These are phyloP conservation scores for Boletellus emodensis DNA, from an alignment of 768 basidiomycete species.

Conservation along the genomic window DNA sequence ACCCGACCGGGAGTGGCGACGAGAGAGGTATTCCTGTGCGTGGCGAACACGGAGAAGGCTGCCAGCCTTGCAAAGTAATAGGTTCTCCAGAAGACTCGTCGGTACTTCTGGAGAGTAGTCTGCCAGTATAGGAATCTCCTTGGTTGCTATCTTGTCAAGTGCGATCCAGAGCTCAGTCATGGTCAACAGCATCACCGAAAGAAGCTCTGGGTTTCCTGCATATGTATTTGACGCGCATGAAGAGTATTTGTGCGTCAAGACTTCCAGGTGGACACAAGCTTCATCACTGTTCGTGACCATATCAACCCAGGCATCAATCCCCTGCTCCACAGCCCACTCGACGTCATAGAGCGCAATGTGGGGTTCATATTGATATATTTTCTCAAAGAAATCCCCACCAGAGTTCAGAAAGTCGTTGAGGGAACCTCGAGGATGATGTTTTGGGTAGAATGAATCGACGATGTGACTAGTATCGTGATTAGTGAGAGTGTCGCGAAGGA, in stretches of 20 bases:
- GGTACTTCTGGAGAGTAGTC: constrained; percentile 47
- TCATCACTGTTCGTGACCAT: constrained; percentile 13
- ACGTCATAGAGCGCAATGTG: constrained; percentile 34
- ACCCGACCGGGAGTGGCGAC: constrained; percentile 19
- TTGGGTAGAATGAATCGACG: not conserved
- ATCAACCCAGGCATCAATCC: constrained; percentile 33
- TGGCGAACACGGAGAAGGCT: constrained; percentile 28
- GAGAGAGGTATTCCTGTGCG: constrained; percentile 28
- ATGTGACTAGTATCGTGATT: constrained; percentile 5
- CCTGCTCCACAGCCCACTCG: constrained; percentile 30
- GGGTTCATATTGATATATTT: constrained; percentile 4
- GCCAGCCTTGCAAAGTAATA: constrained; percentile 36
- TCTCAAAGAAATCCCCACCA: constrained; percentile 11
- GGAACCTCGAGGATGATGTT: constrained; percentile 3
- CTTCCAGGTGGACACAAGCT: constrained; percentile 26
- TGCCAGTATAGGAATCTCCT: not conserved
- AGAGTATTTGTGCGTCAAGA: constrained; percentile 25
- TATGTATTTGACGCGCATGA: constrained; percentile 25
- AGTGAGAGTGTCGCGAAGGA: constrained; percentile 24
- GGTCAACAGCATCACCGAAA: not conserved
- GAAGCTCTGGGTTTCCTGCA: constrained; percentile 20
- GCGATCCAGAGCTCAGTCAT: not conserved
- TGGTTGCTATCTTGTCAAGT: not conserved
- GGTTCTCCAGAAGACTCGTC: constrained; percentile 31
- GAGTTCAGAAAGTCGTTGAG: constrained; percentile 15